Base-by-base conservation (phyloP, 495 filamentous ascomycete species). In the Tuber borchii region DNA sequence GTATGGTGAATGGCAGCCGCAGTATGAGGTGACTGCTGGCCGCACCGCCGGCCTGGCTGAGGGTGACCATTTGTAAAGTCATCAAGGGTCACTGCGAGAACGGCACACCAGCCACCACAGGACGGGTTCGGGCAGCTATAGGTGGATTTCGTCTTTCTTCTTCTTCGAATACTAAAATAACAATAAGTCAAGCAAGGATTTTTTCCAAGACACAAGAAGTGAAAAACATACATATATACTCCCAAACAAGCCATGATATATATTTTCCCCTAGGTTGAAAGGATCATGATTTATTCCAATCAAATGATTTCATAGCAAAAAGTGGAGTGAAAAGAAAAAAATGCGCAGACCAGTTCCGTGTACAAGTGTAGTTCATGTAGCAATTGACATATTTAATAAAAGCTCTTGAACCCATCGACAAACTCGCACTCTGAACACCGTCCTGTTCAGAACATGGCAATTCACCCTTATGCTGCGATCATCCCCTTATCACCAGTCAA, bases 41-140 rank as follows among this genome's bases (percentile, higher is more conserved):
- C 77, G 76, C 19, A 65, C 16, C 12, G 73, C 73, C 19, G 78
- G 78, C 71, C 34, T 79, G n/a, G 78, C 65, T 46, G 73, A 79
- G 19, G 77, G 69, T 39, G 78, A 79, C 26, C 46, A 73, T 26
- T 79, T 79, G 77, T 79, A 79, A 34, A 65, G 26, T 12, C 56
- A 34, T 65, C 14, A 31, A 65, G 9, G n/a, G 56, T 14, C 17
- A 19, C 34, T 34, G 56, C 56, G 17, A 65, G 34, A 65, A 65
- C 26, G 56, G 4, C 26, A 6, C 8, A 19, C 26, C 19, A 65
- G 56, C 56, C 56, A 65, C 6, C 4, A 65, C 10, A 10, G 26
- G 56, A 26, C 31, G 4, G 31, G 31, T 65, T 65, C 1, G 12
- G 26, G 26, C 5, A 65, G 26, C 26, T 34, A 26, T 61, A 34